Conservation (phyloP, 176 grass and related monocot genomes). For the Lolium perenne region DNA sequence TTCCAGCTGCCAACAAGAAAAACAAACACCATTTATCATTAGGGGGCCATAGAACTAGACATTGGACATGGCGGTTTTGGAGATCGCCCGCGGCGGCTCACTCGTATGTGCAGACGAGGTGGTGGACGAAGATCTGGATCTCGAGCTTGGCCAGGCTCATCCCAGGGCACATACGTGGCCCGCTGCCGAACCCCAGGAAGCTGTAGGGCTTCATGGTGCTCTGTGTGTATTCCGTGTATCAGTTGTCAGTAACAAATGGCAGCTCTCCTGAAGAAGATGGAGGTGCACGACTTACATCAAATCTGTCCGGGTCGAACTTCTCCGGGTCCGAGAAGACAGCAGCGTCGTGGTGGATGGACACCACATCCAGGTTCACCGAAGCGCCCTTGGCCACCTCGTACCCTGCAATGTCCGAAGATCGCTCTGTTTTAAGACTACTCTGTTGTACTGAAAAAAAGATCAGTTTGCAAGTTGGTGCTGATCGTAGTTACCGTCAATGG, state of each 20-base stretch:
- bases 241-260: not conserved
- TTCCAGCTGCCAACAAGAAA: slow-evolving; percentile 49
- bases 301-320: slow-evolving; percentile 58
- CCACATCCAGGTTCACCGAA: slow-evolving; percentile 74
- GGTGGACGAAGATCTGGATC: slow-evolving; percentile 70
- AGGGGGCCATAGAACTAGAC: not conserved
- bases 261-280: not conserved
- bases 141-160: slow-evolving; percentile 69
- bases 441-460: not conserved
- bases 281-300: slow-evolving; percentile 37
- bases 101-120: slow-evolving; percentile 57
- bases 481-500: slow-evolving; percentile 47
- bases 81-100: not conserved
- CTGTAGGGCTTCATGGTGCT: slow-evolving; percentile 45
- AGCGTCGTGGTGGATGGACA: slow-evolving; percentile 79
- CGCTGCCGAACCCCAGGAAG: slow-evolving; percentile 71
- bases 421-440: not conserved
- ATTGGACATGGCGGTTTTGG: not conserved
- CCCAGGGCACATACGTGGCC: slow-evolving; percentile 68
- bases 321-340: slow-evolving; percentile 55
- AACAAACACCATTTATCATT: not conserved
- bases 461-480: not conserved
- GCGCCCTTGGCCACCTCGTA: slow-evolving; percentile 57
- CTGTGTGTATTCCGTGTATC: no score
- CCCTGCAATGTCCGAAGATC: slow-evolving; percentile 11